Percentiles rank a stretch among this genome's conserved stretches.
Evolutionary conservation across 2,329 filamentous ascomycete genomes (phyloP).

Genomic region (Scedosporium aurantiacum): DNA sequence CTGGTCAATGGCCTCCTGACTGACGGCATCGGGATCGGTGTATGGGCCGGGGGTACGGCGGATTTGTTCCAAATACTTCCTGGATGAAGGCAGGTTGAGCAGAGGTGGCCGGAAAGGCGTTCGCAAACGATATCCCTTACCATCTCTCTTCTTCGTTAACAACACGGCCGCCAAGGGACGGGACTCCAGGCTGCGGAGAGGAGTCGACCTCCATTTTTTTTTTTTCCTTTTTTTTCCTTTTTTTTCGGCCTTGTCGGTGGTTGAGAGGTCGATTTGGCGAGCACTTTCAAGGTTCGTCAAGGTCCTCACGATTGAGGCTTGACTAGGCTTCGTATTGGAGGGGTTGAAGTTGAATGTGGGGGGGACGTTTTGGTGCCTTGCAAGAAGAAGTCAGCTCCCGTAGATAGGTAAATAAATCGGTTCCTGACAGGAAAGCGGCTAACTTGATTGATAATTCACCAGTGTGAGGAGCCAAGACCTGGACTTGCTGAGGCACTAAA

Average conservation of each 20-base stretch:
- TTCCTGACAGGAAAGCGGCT: no score
- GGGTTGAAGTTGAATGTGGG: background rate
- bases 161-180: background rate
- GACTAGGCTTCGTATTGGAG: background rate
- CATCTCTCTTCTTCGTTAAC: conserved; percentile 4
- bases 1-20: conserved; percentile 39
- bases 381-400: background rate
- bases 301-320: background rate
- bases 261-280: background rate
- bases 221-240: background rate
- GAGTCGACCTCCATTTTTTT: conserved; percentile 1
- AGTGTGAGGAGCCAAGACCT: no score
- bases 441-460: no score
- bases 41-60: conserved; percentile 70
- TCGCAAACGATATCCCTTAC: background rate
- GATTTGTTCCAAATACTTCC: conserved; percentile 76
- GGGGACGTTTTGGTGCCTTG: background rate
- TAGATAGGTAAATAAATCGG: background rate
- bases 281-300: background rate
- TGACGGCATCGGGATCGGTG: conserved; percentile 52
- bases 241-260: background rate
- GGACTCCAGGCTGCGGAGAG: background rate
- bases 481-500: no score
- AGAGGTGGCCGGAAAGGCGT: background rate
- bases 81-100: conserved; percentile 23